phyloP scores from a whole-genome alignment of 352 stramenopile species.

The Phytophthora pinifolia region DNA sequence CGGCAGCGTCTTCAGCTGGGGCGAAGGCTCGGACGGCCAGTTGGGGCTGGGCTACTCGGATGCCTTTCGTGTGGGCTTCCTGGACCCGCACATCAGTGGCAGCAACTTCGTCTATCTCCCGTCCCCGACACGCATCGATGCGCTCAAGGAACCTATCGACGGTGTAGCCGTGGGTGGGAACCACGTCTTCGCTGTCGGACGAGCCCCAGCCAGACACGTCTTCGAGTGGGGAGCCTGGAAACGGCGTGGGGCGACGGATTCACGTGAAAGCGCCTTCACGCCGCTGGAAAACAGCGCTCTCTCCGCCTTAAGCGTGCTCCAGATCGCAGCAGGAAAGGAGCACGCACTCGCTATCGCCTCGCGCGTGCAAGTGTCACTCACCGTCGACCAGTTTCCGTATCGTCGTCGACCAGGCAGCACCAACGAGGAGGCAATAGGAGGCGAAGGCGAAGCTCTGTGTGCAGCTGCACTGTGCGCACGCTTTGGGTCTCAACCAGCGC shows the following conservation, averaged over 20 bases:
- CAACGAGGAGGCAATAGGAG: slow-evolving; percentile 8
- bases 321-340: slow-evolving; percentile 58
- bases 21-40: slow-evolving; percentile 73
- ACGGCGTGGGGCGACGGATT: slow-evolving; percentile 39
- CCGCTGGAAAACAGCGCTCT: slow-evolving; percentile 49
- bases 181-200: slow-evolving; percentile 62
- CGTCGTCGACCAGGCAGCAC: slow-evolving; percentile 8
- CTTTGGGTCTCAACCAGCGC: slow-evolving; percentile 51
- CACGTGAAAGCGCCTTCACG: slow-evolving; percentile 54
- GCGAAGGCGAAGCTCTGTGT: slow-evolving; percentile 29
- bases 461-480: slow-evolving; percentile 45
- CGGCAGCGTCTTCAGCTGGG: slow-evolving; percentile 70
- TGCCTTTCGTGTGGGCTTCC: slow-evolving; percentile 62
- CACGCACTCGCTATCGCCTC: slow-evolving; percentile 57
- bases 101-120: slow-evolving; percentile 80
- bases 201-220: slow-evolving; percentile 32
- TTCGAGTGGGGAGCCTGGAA: slow-evolving; percentile 78
- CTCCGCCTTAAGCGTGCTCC: slow-evolving; percentile 45
- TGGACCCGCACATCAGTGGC: slow-evolving; percentile 67
- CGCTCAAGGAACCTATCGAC: slow-evolving; percentile 57
- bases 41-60: slow-evolving; percentile 66
- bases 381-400: slow-evolving; percentile 37
- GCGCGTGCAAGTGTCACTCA: slow-evolving; percentile 49
- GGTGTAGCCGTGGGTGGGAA: slow-evolving; percentile 63
- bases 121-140: slow-evolving; percentile 55